Percentiles rank a stretch among this genome's conserved stretches.
These are phyloP conservation scores for Medicago arabica DNA, from an alignment of 306 rosid species.

Conservation along the genomic window DNA sequence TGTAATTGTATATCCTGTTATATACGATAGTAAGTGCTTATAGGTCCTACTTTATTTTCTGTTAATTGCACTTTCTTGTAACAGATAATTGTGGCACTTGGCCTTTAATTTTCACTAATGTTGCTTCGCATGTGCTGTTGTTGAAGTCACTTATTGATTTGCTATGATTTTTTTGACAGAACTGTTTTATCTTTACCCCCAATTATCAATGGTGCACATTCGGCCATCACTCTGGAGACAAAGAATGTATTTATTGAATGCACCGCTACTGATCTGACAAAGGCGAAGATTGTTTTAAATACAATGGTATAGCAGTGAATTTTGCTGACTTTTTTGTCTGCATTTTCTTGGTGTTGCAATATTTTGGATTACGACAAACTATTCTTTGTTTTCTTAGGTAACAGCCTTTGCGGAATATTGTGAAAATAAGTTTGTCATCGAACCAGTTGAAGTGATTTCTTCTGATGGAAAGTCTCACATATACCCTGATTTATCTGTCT, in stretches of 20 bases:
- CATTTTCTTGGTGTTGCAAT: slow-evolving; percentile 20
- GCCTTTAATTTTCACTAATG: slow-evolving; percentile 25
- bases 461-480: slow-evolving; percentile 73
- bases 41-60: neutral
- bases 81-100: neutral
- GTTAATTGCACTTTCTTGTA: neutral
- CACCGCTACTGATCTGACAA: slow-evolving; percentile 95
- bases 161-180: slow-evolving; percentile 51
- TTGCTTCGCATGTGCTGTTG: neutral
- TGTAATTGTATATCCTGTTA: slow-evolving; percentile 42
- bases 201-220: slow-evolving; percentile 90
- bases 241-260: slow-evolving; percentile 90
- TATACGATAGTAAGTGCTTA: slow-evolving; percentile 61
- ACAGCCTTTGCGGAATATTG: slow-evolving; percentile 78
- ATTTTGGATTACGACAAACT: slow-evolving; percentile 35
- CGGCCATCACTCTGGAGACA: slow-evolving; percentile 89
- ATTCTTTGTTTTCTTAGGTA: slow-evolving; percentile 59
- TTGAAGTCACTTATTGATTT: slow-evolving; percentile 36
- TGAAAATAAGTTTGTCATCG: slow-evolving; percentile 76
- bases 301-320: slow-evolving; percentile 65
- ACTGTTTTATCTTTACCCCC: slow-evolving; percentile 93
- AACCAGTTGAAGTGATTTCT: slow-evolving; percentile 85
- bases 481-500: slow-evolving; percentile 85
- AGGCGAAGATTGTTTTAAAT: slow-evolving; percentile 93
- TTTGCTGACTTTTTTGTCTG: slow-evolving; percentile 28